Conservation (phyloP, 208 protist species). For the Phytomonas sp. region DNA sequence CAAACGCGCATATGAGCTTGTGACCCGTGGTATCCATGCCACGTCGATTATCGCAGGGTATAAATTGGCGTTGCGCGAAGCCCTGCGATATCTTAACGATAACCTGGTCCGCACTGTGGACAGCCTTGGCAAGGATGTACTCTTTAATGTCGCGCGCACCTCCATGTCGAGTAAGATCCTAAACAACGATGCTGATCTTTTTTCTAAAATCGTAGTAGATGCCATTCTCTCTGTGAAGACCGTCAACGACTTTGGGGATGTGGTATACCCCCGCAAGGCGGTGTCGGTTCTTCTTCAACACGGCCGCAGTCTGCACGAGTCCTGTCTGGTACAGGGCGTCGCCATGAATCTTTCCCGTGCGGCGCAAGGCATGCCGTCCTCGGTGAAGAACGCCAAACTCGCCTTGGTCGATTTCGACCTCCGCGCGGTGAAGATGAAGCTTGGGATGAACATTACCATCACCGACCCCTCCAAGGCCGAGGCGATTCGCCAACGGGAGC, state of each 20-base stretch:
- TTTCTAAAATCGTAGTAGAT: constrained; percentile 95
- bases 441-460: constrained; percentile 97
- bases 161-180: constrained; percentile 99
- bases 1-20: constrained; percentile 96
- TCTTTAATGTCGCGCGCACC: constrained; percentile 97
- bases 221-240: constrained; percentile 88
- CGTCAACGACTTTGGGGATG: constrained; percentile 86
- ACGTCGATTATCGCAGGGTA: constrained; percentile 98
- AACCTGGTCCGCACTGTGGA: constrained; percentile 80
- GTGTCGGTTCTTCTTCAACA: constrained; percentile 98
- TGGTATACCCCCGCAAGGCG: constrained; percentile 96
- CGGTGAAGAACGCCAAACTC: constrained; percentile 95
- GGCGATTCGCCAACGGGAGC: constrained; percentile 94
- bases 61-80: constrained; percentile 94
- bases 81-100: constrained; percentile 94
- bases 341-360: constrained; percentile 95
- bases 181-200: constrained; percentile 94
- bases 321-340: constrained; percentile 91
- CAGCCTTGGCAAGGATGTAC: constrained; percentile 89
- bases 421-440: constrained; percentile 93
- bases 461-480: constrained; percentile 96
- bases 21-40: constrained; percentile 96
- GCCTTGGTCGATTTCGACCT: constrained; percentile 99
- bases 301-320: constrained; percentile 93
- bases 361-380: constrained; percentile 96